phyloP scores from a whole-genome alignment of 164 flowering plant genomes.

The Cinnamomum micranthum region DNA sequence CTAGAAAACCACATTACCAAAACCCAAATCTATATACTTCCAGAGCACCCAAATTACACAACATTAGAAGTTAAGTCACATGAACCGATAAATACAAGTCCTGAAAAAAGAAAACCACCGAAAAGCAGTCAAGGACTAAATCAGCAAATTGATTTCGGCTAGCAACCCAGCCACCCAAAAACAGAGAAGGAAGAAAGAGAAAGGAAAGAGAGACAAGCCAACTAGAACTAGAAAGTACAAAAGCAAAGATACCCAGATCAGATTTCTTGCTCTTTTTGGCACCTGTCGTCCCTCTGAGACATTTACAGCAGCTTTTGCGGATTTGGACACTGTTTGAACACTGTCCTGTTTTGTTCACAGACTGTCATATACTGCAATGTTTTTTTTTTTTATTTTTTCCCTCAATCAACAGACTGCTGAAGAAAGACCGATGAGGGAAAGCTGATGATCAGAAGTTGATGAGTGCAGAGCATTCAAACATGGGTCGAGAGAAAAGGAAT shows the following conservation, averaged over 20 bases:
- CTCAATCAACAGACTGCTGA: too few species aligned
- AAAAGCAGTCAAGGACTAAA: neutral
- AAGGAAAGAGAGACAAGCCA: conserved; percentile 4
- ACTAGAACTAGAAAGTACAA: conserved; percentile 34
- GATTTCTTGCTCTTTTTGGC: conserved; percentile 54
- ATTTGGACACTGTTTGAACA: conserved; percentile 33
- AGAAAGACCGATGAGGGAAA: neutral
- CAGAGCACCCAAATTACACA: neutral
- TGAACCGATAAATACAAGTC: neutral
- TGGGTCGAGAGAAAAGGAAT: conserved; percentile 1
- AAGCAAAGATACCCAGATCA: conserved; percentile 61
- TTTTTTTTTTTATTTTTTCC: neutral
- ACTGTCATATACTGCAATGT: conserved; percentile 17
- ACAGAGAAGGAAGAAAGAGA: neutral
- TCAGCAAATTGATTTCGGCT: conserved; percentile 39
- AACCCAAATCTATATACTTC: neutral
- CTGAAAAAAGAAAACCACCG: conserved; percentile 9
- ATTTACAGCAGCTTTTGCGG: conserved; percentile 29
- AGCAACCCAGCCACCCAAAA: conserved; percentile 27
- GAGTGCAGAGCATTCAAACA: conserved; percentile 4
- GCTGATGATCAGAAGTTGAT: neutral
- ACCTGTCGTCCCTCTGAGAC: conserved; percentile 34
- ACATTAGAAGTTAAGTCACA: neutral
- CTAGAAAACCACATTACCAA: neutral
- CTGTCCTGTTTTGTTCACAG: conserved; percentile 27